Evolutionary conservation across 805 yeast genomes (phyloP), one percentile per base, ranked within the genome.

Genomic region (Hemisphaericaspora nanyangensis): DNA sequence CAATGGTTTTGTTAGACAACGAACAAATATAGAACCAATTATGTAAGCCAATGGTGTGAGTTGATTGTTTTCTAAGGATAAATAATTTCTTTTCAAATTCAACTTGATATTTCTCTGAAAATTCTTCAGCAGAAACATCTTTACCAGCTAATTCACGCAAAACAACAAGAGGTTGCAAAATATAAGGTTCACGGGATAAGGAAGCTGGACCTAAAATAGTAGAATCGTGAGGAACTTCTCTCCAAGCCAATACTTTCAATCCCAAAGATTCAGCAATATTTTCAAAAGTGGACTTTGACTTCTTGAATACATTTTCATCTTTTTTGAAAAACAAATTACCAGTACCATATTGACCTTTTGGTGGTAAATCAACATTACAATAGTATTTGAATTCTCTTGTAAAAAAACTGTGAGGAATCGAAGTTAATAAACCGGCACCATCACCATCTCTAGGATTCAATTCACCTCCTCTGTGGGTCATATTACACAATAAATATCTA

Each of bases 391-490:
- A 90, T 68, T 91, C 98, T 61, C 91, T 79, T 43, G 65, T 64
- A 74, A 91, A 79, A 61, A 93, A 87, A 48, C 77, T 80, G 67
- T 90, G 96, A 26, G 97, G 96, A 46, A 91, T 80, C 22, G 95
- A 84, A 36, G 93, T 79, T 78, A 91, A 79, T 45, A 91, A 88
- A 63, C 99, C 99, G 19, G 99, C 99, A 65, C 99, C 99, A 60
- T 91, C 99, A 65, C 99, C 99, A 61, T 91, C 96, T 54, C 89
- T 80, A 17, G 97, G 95, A 57, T 90, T 96, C 43, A 96, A 95
- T 44, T 90, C 96, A 29, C 98, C 98, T 59, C 99, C 99, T 69
- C 99, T 80, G 65, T 91, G 99, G 45, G 97, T 86, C 99, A 91
- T 93, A 68, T 93, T 91, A 70, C 98, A 90, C 39, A 91, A 79